A percentile compares a stretch with the other conserved stretches of the same genome.
Conservation (phyloP, 352 stramenopile species). For the Saprolegnia diclina region DNA sequence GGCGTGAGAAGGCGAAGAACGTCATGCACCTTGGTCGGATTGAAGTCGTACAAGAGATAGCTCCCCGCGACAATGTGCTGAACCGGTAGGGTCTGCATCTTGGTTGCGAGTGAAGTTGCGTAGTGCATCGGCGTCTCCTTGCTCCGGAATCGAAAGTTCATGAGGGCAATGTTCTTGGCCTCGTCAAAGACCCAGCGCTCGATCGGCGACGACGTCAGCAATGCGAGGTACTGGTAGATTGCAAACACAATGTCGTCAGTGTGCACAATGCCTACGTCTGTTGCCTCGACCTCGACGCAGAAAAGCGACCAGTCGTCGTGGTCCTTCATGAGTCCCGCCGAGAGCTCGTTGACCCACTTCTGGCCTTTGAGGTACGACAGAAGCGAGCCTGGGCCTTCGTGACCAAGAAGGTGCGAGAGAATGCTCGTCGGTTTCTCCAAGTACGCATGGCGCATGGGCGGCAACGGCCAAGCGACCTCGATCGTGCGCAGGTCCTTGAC, state of each 20-base stretch:
- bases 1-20: conserved; percentile 49
- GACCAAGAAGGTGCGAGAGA: conserved; percentile 88
- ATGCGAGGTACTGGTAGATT: conserved; percentile 64
- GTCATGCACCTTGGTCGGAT: conserved; percentile 44
- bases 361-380: conserved; percentile 87
- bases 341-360: conserved; percentile 69
- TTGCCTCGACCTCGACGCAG: conserved; percentile 62
- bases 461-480: conserved; percentile 45
- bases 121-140: conserved; percentile 74
- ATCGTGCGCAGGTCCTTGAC: conserved; percentile 58
- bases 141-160: conserved; percentile 71
- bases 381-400: conserved; percentile 91
- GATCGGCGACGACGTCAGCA: conserved; percentile 43
- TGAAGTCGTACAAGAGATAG: conserved; percentile 62
- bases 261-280: conserved; percentile 54
- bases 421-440: conserved; percentile 77
- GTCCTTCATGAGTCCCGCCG: conserved; percentile 52
- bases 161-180: conserved; percentile 45
- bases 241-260: conserved; percentile 53
- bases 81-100: conserved; percentile 61
- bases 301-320: conserved; percentile 69
- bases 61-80: conserved; percentile 57
- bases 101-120: conserved; percentile 51
- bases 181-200: conserved; percentile 64
- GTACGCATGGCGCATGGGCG: conserved; percentile 37